Evolutionary conservation across 202 grass and related monocot species (phyloP).

Genomic region (Brachypodium distachyon): DNA sequence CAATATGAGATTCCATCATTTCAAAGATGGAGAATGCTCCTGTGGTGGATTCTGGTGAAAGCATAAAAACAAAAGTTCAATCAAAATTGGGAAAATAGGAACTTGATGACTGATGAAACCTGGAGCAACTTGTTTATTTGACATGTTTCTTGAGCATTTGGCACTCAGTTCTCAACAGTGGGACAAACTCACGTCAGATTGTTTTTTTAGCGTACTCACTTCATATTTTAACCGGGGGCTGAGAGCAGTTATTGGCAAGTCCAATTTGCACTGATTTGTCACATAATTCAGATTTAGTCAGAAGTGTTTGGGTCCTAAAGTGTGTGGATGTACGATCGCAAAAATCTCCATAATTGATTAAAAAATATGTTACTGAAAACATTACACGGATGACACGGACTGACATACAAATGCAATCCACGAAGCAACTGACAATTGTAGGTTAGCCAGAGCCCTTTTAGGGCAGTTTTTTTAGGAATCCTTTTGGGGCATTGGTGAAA

Average conservation of each 20-base stretch:
- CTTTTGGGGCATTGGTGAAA: neutral
- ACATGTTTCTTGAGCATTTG: constrained; percentile 7
- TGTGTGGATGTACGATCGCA: neutral
- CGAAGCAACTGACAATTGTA: neutral
- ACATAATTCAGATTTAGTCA: neutral
- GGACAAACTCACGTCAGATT: neutral
- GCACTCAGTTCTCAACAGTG: neutral
- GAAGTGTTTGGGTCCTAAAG: neutral
- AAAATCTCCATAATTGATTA: neutral
- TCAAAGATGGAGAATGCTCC: constrained; percentile 59
- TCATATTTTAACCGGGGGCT: no score
- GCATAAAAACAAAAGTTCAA: neutral
- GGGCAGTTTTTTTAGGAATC: no score
- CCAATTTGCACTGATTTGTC: neutral
- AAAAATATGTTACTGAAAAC: neutral
- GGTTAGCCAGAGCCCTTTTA: neutral
- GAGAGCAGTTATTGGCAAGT: neutral
- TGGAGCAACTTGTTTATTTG: neutral
- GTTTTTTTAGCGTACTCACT: no score
- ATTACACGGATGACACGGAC: neutral
- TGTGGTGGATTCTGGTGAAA: constrained; percentile 69
- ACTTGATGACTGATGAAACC: neutral
- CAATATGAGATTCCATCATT: constrained; percentile 73
- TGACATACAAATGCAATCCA: neutral
- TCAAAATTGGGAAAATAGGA: neutral